Conservation (phyloP, 441 rosid species). For the Euphorbia corollata region DNA sequence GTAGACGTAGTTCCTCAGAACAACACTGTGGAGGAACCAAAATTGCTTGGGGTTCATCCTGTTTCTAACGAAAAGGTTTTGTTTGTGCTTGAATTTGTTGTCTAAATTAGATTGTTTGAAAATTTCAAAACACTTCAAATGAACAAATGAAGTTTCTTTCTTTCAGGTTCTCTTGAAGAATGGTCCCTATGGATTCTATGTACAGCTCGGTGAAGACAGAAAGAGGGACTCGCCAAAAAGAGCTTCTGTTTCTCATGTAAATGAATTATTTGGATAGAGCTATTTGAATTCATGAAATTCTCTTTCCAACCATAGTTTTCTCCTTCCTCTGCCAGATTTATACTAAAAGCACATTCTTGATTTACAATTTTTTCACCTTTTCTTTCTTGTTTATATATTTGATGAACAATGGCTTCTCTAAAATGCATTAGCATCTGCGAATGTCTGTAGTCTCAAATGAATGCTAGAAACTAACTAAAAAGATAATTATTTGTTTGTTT, state of each 20-base stretch:
- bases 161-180: slow-evolving; percentile 75
- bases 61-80: slow-evolving; percentile 83
- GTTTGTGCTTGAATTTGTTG: slow-evolving; percentile 8
- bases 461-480: background rate
- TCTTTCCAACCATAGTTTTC: slow-evolving; percentile 2
- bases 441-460: background rate
- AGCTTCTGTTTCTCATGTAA: slow-evolving; percentile 70
- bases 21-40: slow-evolving; percentile 61
- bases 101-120: background rate
- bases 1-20: slow-evolving; percentile 38
- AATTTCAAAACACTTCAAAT: slow-evolving; percentile 1
- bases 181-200: slow-evolving; percentile 89
- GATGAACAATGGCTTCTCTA: background rate
- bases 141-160: slow-evolving; percentile 12
- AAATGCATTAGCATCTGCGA: background rate
- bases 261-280: slow-evolving; percentile 7
- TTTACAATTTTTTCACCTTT: background rate
- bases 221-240: slow-evolving; percentile 71
- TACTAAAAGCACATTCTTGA: background rate
- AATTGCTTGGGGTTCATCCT: slow-evolving; percentile 75
- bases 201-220: slow-evolving; percentile 92
- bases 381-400: background rate
- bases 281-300: background rate
- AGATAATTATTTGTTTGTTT: background rate
- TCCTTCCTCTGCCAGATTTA: background rate